Evolutionary conservation across 1,284 basidiomycete species (phyloP).

Genomic region (Tausonia pullulans): DNA sequence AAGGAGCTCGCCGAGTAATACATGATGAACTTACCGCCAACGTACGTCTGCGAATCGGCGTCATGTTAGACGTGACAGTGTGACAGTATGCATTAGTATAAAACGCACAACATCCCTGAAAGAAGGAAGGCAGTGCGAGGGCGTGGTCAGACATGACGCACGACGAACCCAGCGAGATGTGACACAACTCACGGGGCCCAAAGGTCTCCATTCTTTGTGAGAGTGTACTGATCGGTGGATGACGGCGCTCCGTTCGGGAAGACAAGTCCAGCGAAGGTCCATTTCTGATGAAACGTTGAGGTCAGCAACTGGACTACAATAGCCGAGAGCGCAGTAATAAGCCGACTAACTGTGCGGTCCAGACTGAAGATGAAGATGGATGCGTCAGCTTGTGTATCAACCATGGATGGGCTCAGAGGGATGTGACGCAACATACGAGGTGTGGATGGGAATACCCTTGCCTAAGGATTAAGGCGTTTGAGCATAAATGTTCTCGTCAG

Average conservation of each 20-base stretch:
- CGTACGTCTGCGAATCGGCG: too few relatives aligned
- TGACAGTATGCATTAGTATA: too few relatives aligned
- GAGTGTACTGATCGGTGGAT: conserved; percentile 42
- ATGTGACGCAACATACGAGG: background rate
- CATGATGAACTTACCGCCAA: conserved; percentile 38
- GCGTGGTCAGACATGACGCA: background rate
- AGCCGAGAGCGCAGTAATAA: too few relatives aligned
- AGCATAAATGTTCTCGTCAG: background rate
- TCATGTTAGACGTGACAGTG: too few relatives aligned
- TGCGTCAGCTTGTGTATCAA: too few relatives aligned
- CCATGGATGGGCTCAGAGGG: background rate
- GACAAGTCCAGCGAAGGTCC: conserved; percentile 42
- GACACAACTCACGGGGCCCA: conserved; percentile 18
- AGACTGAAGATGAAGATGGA: too few relatives aligned
- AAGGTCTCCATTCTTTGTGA: conserved; percentile 37
- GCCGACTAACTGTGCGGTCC: too few relatives aligned
- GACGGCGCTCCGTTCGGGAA: conserved; percentile 44
- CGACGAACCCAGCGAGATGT: background rate
- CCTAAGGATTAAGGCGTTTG: too few relatives aligned
- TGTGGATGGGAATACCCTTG: conserved; percentile 1
- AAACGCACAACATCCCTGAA: conserved; percentile 2
- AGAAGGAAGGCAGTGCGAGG: background rate
- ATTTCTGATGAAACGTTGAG: too few relatives aligned
- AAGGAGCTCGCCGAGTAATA: conserved; percentile 30
- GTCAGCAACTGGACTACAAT: too few relatives aligned